Percentiles rank a stretch among this genome's conserved stretches.
These are phyloP conservation scores for Neurospora crassa DNA, from an alignment of 2,329 filamentous ascomycete genomes.

Conservation along the genomic window DNA sequence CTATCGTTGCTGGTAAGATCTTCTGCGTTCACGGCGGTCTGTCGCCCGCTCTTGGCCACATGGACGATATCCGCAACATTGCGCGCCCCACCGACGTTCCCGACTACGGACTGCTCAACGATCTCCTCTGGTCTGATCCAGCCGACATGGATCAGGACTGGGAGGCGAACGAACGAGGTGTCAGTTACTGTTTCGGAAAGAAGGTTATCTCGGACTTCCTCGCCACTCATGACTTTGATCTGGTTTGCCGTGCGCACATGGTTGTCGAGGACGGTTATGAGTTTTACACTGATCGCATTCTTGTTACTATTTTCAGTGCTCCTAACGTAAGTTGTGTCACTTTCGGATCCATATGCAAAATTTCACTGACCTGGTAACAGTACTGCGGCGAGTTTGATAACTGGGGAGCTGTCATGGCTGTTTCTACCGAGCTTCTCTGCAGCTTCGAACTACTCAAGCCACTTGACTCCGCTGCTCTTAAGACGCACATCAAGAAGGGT, in stretches of 20 bases:
- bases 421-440: constrained; percentile 85
- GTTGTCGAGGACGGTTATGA: constrained; percentile 99
- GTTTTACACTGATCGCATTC: constrained; percentile 89
- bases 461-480: constrained; percentile 87
- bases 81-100: constrained; percentile 93
- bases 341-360: not conserved
- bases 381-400: constrained; percentile 99
- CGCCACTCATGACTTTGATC: constrained; percentile 88
- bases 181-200: constrained; percentile 98
- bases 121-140: constrained; percentile 93
- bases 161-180: constrained; percentile 94
- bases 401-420: constrained; percentile 98
- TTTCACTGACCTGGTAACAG: constrained; percentile 34
- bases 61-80: constrained; percentile 98
- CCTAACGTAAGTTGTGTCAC: constrained; percentile 67
- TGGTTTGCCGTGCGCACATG: constrained; percentile 97
- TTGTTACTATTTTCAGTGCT: constrained; percentile 95
- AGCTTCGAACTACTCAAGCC: constrained; percentile 97
- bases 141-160: constrained; percentile 97
- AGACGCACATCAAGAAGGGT: constrained; percentile 98
- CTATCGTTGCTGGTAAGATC: constrained; percentile 96
- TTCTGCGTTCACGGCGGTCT: constrained; percentile 95
- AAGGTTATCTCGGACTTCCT: constrained; percentile 97
- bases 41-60: constrained; percentile 84
- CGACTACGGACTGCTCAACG: constrained; percentile 90